These are phyloP conservation scores for Anastatica hierochuntica DNA, from an alignment of 345 rosid species.

Conservation along the genomic window DNA sequence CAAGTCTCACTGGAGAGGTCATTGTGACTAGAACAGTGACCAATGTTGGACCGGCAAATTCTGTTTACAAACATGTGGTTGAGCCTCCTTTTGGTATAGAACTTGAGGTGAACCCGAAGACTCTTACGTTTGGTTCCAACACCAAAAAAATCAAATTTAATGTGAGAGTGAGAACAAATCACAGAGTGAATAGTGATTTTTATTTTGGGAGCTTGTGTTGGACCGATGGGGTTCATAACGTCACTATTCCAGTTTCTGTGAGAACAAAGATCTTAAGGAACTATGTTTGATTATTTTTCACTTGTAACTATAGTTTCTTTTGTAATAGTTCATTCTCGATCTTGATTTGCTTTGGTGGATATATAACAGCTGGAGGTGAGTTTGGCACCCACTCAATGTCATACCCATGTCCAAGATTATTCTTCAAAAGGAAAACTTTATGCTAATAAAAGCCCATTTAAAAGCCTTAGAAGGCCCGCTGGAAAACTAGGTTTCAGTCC, in stretches of 20 bases:
- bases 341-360: not conserved
- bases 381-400: no score
- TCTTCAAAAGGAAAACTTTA: no score
- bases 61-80: conserved; percentile 7
- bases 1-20: conserved; percentile 28
- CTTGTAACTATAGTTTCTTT: not conserved
- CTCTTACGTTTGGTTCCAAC: conserved; percentile 19
- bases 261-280: conserved; percentile 28
- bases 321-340: not conserved
- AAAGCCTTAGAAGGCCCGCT: no score
- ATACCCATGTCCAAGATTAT: no score
- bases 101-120: conserved; percentile 23
- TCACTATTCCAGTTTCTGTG: conserved; percentile 37
- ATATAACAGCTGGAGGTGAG: no score
- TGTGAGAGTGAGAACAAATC: conserved; percentile 18
- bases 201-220: conserved; percentile 42
- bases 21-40: conserved; percentile 17
- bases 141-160: conserved; percentile 17
- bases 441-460: no score
- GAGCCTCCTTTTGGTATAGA: conserved; percentile 29
- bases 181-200: conserved; percentile 31
- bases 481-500: no score
- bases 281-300: conserved; percentile 6
- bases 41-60: conserved; percentile 22
- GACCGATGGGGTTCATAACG: conserved; percentile 32